These are phyloP conservation scores for Stevia rebaudiana DNA, from an alignment of 140 eudicot species.

Conservation along the genomic window DNA sequence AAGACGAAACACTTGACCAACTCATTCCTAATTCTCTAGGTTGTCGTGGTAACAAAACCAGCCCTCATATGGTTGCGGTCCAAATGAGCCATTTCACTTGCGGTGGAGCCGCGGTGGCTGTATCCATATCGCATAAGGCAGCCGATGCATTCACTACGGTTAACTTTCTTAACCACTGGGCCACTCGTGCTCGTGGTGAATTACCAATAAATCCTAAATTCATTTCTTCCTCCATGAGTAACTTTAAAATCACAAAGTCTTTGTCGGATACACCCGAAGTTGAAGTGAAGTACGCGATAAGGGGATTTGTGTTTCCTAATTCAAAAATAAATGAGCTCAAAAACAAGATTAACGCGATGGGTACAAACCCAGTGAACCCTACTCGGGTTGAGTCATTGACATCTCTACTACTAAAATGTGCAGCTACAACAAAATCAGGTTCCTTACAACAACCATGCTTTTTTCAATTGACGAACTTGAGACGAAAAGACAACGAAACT, in stretches of 20 bases:
- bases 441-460: background rate
- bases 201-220: background rate
- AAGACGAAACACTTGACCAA: background rate
- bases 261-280: background rate
- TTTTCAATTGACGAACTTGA: background rate
- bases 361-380: background rate
- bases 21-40: conserved; percentile 8
- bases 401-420: background rate
- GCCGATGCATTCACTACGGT: conserved; percentile 3
- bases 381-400: background rate
- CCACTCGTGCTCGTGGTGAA: background rate
- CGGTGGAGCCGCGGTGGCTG: conserved; percentile 4
- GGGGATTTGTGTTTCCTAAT: background rate
- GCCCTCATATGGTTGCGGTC: background rate
- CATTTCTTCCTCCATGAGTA: background rate
- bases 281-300: background rate
- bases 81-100: background rate
- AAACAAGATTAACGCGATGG: conserved; percentile 5
- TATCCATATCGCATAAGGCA: background rate
- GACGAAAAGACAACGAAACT: background rate
- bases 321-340: background rate
- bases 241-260: background rate
- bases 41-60: background rate
- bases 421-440: background rate
- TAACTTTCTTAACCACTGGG: background rate